Evolutionary conservation across 352 stramenopile genomes (phyloP).

Genomic region (Pythium oligandrum): DNA sequence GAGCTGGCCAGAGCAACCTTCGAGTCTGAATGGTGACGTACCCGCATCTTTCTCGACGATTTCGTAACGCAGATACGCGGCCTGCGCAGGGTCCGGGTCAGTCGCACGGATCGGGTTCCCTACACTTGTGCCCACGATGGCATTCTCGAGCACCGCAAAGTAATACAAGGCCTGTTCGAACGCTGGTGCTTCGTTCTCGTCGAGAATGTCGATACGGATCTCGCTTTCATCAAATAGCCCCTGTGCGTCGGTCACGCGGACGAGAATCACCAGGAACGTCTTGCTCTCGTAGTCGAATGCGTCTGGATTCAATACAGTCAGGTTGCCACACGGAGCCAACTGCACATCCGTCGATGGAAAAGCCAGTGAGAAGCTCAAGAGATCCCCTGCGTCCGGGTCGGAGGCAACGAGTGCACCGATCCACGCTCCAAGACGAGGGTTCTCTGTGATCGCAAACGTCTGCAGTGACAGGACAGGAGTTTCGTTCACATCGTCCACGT

Average conservation of each 20-base stretch:
- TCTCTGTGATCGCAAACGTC: conserved; percentile 40
- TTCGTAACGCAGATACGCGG: conserved; percentile 41
- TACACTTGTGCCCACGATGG: conserved; percentile 23
- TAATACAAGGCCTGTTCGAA: conserved; percentile 35
- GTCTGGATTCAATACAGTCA: conserved; percentile 29
- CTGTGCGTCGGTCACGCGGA: conserved; percentile 27
- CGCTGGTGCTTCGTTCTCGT: conserved; percentile 48
- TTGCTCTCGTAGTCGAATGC: conserved; percentile 51
- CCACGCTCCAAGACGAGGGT: conserved; percentile 29
- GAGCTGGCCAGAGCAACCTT: conserved; percentile 49
- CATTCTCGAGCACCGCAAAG: conserved; percentile 41
- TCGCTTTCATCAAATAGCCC: conserved; percentile 34
- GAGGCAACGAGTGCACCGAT: conserved; percentile 29
- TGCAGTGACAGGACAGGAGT: conserved; percentile 23
- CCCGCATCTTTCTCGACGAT: conserved; percentile 32
- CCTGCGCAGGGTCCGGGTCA: conserved; percentile 43
- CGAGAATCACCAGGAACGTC: conserved; percentile 24
- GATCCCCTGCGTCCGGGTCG: conserved; percentile 36
- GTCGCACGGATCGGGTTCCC: conserved; percentile 41
- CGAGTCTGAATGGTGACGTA: conserved; percentile 37
- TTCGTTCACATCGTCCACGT: conserved; percentile 56
- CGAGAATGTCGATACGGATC: conserved; percentile 33
- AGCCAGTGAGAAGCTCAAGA: conserved; percentile 19
- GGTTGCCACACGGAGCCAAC: conserved; percentile 30
- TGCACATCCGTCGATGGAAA: conserved; percentile 28